Base-by-base conservation (phyloP, 208 protist species). In the Acanthamoeba triangularis region DNA sequence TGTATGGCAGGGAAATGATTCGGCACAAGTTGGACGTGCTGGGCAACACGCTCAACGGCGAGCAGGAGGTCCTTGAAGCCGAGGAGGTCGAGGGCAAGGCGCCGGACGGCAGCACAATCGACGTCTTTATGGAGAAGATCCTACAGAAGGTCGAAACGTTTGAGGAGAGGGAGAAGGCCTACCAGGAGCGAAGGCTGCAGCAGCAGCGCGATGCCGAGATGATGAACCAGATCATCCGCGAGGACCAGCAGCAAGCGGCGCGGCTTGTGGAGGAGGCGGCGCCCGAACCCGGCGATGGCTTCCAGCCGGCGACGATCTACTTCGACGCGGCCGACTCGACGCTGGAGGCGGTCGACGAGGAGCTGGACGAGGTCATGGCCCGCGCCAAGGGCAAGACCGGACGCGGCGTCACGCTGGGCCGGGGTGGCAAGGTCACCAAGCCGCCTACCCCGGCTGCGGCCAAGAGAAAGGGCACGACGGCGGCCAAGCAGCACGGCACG, bases 11-110 rank as follows among this genome's bases (percentile, higher is more conserved):
- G 95, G 65, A 95, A 23, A 87, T 96, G 90, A 96, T 96, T 18
- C 61, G 90, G 20, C 59, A 95, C 33, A 96, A 96, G 88, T 56
- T 96, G 74, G 91, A 95, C 14, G 95, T 96, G 33, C 37, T 96
- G 44, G 88, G 91, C 41, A 80, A 95, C 33, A 90, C 95, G n/a
- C 95, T 96, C 52, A 85, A 96, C 72, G 95, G 95, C 10, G 80
- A 96, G 16, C 41, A 93, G 63, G 87, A 93, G n/a, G 87, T 93
- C 33, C 63, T 93, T 25, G 87, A 93, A 10, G 87, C 63, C 33
- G 87, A 93, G 41, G 87, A 72, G 63, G 63, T 76, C 35, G 87
- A 93, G 63, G 87, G 87, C n/a, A 93, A 93, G 87, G 87, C 63
- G 52, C 80, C 80, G 16, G 80, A 88, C 25, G 80, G 80, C 49